These are phyloP conservation scores for Penicillium sumatraense DNA, from an alignment of 2,329 filamentous ascomycete genomes.

Conservation along the genomic window DNA sequence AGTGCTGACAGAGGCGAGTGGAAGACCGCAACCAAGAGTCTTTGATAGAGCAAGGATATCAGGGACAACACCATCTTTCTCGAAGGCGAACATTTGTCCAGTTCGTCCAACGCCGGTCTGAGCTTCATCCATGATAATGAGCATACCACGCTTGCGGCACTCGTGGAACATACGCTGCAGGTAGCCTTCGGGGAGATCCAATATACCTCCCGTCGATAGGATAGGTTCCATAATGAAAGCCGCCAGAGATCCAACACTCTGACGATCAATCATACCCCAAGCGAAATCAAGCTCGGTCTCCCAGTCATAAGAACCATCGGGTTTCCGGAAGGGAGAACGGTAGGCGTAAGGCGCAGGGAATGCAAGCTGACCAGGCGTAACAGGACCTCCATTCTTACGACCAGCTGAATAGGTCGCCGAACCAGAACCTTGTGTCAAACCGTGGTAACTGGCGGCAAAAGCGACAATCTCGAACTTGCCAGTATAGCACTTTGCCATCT, in stretches of 20 bases:
- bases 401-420: conserved; percentile 49
- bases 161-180: conserved; percentile 59
- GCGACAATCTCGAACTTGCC: conserved; percentile 69
- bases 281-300: conserved; percentile 66
- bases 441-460: conserved; percentile 64
- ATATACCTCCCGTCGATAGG: conserved; percentile 63
- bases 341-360: conserved; percentile 66
- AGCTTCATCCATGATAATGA: conserved; percentile 65
- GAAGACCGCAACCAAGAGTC: conserved; percentile 65
- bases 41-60: conserved; percentile 66
- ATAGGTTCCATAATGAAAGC: conserved; percentile 68
- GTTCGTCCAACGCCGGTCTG: conserved; percentile 63
- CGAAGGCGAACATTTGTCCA: conserved; percentile 63
- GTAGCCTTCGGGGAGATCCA: conserved; percentile 63
- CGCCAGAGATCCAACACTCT: conserved; percentile 64
- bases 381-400: conserved; percentile 26
- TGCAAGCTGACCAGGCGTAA: conserved; percentile 60
- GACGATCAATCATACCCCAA: conserved; percentile 64
- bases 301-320: conserved; percentile 69
- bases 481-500: conserved; percentile 66
- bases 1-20: conserved; percentile 62
- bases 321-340: conserved; percentile 63
- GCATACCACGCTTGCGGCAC: conserved; percentile 60
- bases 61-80: conserved; percentile 56
- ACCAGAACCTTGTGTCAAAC: conserved; percentile 60